A percentile compares a stretch with the other conserved stretches of the same genome.
phyloP scores from a whole-genome alignment of 192 early-diverging fungal species.

The Rhizophagus clarus region DNA sequence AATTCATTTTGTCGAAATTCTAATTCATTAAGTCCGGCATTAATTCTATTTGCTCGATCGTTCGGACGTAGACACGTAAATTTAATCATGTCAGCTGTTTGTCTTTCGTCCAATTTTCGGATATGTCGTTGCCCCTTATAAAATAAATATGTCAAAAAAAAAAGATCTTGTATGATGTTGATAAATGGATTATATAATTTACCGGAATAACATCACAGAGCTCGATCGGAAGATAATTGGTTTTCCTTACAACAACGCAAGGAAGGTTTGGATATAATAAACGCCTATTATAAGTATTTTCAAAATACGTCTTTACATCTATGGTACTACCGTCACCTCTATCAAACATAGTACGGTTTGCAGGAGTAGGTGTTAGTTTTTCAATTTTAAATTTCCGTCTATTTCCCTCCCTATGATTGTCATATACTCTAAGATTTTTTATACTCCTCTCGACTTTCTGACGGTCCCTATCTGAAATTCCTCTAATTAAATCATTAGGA shows the following conservation, averaged over 20 bases:
- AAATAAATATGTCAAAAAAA: constrained; percentile 13
- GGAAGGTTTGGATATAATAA: constrained; percentile 70
- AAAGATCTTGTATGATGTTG: neutral
- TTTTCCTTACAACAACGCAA: constrained; percentile 71
- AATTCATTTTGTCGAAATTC: constrained; percentile 69
- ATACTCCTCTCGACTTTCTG: constrained; percentile 50
- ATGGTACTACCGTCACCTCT: constrained; percentile 47
- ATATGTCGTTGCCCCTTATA: constrained; percentile 75
- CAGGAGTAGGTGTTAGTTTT: constrained; percentile 65
- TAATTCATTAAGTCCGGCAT: constrained; percentile 64
- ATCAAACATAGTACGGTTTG: constrained; percentile 72
- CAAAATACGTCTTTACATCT: constrained; percentile 78
- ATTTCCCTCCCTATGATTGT: constrained; percentile 64
- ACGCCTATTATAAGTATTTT: constrained; percentile 45
- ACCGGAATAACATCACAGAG: constrained; percentile 73
- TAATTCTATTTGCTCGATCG: constrained; percentile 81
- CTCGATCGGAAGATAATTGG: constrained; percentile 84
- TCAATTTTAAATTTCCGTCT: constrained; percentile 69
- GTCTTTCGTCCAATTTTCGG: constrained; percentile 78
- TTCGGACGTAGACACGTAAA: constrained; percentile 85
- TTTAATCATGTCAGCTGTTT: constrained; percentile 95
- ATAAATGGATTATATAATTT: neutral
- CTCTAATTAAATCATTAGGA: constrained; percentile 47
- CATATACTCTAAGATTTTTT: constrained; percentile 53
- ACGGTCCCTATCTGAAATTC: constrained; percentile 45